Evolutionary conservation across 768 basidiomycete genomes (phyloP).

Genomic region (Scleroderma citrinum): DNA sequence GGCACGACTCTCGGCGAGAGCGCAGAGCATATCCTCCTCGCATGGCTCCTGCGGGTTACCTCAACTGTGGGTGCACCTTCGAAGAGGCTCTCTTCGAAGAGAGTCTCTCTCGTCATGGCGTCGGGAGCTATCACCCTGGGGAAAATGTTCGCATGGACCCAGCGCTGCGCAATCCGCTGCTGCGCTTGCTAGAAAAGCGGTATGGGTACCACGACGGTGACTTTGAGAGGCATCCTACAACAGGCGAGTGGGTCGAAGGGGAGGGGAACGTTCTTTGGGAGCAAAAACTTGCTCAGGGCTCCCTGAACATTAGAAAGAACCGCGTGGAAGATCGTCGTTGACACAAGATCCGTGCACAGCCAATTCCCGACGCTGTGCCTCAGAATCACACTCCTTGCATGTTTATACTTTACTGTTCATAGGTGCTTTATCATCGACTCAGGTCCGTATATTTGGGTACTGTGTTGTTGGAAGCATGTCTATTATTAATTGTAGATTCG

Average conservation of each 20-base stretch:
- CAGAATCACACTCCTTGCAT: too few relatives aligned
- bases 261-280: slow-evolving; percentile 66
- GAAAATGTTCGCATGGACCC: slow-evolving; percentile 88
- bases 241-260: slow-evolving; percentile 62
- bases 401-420: too few relatives aligned
- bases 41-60: slow-evolving; percentile 68
- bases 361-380: background rate
- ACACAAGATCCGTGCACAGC: slow-evolving; percentile 3
- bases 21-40: slow-evolving; percentile 72
- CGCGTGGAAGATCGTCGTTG: slow-evolving; percentile 36
- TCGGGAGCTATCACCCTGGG: slow-evolving; percentile 79
- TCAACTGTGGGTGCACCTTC: slow-evolving; percentile 83
- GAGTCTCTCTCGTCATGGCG: slow-evolving; percentile 68
- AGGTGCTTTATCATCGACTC: too few relatives aligned
- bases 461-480: too few relatives aligned
- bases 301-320: slow-evolving; percentile 30
- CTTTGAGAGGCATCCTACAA: slow-evolving; percentile 64
- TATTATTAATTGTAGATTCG: too few relatives aligned
- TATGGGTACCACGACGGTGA: slow-evolving; percentile 83
- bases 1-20: slow-evolving; percentile 86
- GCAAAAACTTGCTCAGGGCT: slow-evolving; percentile 40
- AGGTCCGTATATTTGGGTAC: too few relatives aligned
- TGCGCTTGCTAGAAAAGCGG: slow-evolving; percentile 62
- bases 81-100: slow-evolving; percentile 87
- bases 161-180: slow-evolving; percentile 72